Conservation (phyloP, 2,329 filamentous ascomycete species). For the Elsinoe batatas region DNA sequence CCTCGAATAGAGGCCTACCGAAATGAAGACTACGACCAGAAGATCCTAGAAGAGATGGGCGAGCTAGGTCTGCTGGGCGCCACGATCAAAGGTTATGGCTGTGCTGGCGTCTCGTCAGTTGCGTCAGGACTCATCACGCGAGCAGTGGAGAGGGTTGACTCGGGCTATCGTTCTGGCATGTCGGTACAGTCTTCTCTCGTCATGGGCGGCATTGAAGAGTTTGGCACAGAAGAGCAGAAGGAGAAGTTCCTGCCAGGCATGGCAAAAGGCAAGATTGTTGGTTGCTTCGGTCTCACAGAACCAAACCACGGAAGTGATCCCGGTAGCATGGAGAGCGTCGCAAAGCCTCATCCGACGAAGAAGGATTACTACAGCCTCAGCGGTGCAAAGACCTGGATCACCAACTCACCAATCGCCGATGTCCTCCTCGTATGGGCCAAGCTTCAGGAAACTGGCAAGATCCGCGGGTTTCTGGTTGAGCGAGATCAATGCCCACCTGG, state of each 20-base stretch:
- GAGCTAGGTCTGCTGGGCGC: slow-evolving; percentile 81
- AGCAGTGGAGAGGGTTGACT: slow-evolving; percentile 83
- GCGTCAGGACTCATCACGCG: slow-evolving; percentile 83
- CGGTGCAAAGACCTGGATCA: slow-evolving; percentile 90
- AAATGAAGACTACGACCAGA: slow-evolving; percentile 75
- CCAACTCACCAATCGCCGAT: slow-evolving; percentile 83
- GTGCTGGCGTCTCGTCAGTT: slow-evolving; percentile 77
- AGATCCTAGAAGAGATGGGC: slow-evolving; percentile 85
- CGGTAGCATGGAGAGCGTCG: slow-evolving; percentile 79
- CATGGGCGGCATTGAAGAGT: slow-evolving; percentile 86
- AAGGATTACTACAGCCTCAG: slow-evolving; percentile 71
- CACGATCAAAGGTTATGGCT: slow-evolving; percentile 78
- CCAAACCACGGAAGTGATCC: slow-evolving; percentile 90
- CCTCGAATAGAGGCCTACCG: slow-evolving; percentile 62
- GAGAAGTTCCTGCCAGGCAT: slow-evolving; percentile 70
- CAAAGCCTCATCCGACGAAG: slow-evolving; percentile 75
- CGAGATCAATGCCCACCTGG: slow-evolving; percentile 74
- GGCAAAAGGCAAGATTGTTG: slow-evolving; percentile 72
- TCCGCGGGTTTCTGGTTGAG: slow-evolving; percentile 85
- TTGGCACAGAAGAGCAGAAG: slow-evolving; percentile 78
- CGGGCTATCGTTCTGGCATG: slow-evolving; percentile 85
- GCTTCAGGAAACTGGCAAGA: slow-evolving; percentile 82
- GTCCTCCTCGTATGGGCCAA: slow-evolving; percentile 88
- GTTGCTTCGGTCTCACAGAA: slow-evolving; percentile 83
- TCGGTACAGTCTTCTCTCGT: slow-evolving; percentile 87